Percentiles rank a stretch among this genome's conserved stretches.
Evolutionary conservation across 352 stramenopile species (phyloP).

Genomic region (Globisporangium acanthophoron): DNA sequence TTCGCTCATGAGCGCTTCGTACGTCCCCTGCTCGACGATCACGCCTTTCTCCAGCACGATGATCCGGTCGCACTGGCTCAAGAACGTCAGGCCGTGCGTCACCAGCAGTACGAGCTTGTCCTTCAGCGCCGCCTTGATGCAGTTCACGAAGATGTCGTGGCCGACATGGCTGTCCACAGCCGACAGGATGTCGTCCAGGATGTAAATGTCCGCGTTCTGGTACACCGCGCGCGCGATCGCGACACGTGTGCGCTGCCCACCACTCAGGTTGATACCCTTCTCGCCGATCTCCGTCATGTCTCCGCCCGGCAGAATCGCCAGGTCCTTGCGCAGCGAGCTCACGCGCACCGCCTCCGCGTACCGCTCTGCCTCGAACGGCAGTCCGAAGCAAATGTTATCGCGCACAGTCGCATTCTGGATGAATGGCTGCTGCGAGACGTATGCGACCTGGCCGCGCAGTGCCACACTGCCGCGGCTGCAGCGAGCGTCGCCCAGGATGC

Average conservation of each 20-base stretch:
- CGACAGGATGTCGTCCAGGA: constrained; percentile 95
- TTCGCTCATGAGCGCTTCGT: constrained; percentile 59
- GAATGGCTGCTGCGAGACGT: constrained; percentile 51
- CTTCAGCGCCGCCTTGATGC: constrained; percentile 82
- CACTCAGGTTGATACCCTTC: constrained; percentile 96
- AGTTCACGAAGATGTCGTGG: constrained; percentile 92
- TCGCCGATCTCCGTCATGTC: constrained; percentile 98
- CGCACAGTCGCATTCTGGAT: constrained; percentile 46
- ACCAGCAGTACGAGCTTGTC: constrained; percentile 92
- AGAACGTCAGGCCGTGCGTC: constrained; percentile 85
- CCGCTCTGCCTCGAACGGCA: constrained; percentile 26
- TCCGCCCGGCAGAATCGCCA: constrained; percentile 87
- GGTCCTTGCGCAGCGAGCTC: constrained; percentile 78
- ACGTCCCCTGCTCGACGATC: constrained; percentile 77
- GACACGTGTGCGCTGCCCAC: constrained; percentile 93
- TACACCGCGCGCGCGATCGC: constrained; percentile 94
- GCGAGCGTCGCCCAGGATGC: constrained; percentile 36
- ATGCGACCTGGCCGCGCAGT: constrained; percentile 40
- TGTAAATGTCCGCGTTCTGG: constrained; percentile 90
- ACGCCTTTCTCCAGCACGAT: constrained; percentile 58
- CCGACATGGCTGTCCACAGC: constrained; percentile 97
- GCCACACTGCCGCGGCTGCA: constrained; percentile 20
- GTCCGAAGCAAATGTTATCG: constrained; percentile 45
- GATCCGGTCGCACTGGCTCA: constrained; percentile 53
- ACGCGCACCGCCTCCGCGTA: constrained; percentile 53